Evolutionary conservation across 73 alveolate species (phyloP), one percentile per base, ranked within the genome.

Genomic region (Halteria grandinella): DNA sequence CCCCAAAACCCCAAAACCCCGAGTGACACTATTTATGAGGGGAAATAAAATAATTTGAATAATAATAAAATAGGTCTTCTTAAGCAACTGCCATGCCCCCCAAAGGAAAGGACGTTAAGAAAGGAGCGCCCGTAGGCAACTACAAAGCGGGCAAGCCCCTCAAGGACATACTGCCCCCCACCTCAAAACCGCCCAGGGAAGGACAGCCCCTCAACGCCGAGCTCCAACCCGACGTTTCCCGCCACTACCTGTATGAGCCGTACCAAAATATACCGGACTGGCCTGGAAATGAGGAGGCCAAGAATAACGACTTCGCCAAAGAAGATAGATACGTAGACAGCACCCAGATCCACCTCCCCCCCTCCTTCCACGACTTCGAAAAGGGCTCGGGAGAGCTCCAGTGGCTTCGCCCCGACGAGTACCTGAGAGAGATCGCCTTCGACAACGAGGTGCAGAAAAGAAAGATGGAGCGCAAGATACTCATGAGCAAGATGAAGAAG

Each of bases 241-340:
- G 78, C 27, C 18, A 55, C 23, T 62, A 81, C 60, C 89, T 66
- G 20, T 86, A 66, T 58, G 70, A 76, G 43, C 93, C 96, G 44
- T 87, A 73, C 34, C 79, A 84, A 6, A 78, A 53, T 17, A 75
- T 89, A 24, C 93, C 89, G 39, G 91, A 74, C 34, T 93, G 98
- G 98, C 93, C 94, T 24, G 92, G 94, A 23, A 93, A 90, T 74
- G 97, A 93, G 14, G 97, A 29, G 7, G 96, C 90, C 21, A 75
- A 72, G 51, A 73, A 31, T 4, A 73, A 79, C 47, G 91, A 88
- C 50, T 80, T 84, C 54, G 47, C 45, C 0, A 66, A 24, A 14
- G 86, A 71, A 3, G 1, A 48, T 36, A 47, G 72, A 10, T 66
- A 39, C 59, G 88, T 48, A 36, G 97, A 86, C 58, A 55, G 52